phyloP scores from a whole-genome alignment of 2,329 filamentous ascomycete species.

The Hortaea sp. region DNA sequence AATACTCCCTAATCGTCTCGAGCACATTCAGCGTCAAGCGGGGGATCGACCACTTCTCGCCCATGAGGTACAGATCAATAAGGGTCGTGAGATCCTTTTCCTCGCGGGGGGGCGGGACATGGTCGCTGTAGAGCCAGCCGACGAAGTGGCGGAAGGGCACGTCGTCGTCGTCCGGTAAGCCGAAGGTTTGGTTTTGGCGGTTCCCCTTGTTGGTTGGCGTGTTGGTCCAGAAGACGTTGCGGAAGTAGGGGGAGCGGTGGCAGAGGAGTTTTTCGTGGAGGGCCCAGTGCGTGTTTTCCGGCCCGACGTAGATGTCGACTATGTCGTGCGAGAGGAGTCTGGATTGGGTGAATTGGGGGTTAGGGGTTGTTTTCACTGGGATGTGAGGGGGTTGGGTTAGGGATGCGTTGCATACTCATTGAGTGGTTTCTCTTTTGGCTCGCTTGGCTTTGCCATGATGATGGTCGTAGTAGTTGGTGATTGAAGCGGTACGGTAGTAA shows the following conservation, averaged over 20 bases:
- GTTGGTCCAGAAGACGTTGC: slow-evolving; percentile 38
- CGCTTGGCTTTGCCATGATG: slow-evolving; percentile 9
- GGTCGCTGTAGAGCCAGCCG: slow-evolving; percentile 43
- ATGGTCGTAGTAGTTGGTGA: too few relatives aligned
- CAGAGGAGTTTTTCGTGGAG: slow-evolving; percentile 48
- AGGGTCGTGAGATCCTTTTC: slow-evolving; percentile 41
- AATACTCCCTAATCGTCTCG: slow-evolving; percentile 40
- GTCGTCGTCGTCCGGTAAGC: slow-evolving; percentile 44
- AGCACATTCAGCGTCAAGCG: slow-evolving; percentile 39
- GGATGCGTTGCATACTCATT: slow-evolving; percentile 28
- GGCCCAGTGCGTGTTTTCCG: slow-evolving; percentile 45
- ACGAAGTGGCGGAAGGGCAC: slow-evolving; percentile 42
- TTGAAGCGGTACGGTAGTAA: background rate
- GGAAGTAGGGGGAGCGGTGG: slow-evolving; percentile 45
- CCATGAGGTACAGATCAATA: slow-evolving; percentile 47
- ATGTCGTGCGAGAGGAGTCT: slow-evolving; percentile 45
- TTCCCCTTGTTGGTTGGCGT: slow-evolving; percentile 17
- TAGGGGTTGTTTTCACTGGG: background rate
- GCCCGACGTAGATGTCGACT: slow-evolving; percentile 47
- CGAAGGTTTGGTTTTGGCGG: slow-evolving; percentile 30
- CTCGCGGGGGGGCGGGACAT: slow-evolving; percentile 37
- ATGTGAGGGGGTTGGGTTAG: background rate
- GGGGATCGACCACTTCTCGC: slow-evolving; percentile 42
- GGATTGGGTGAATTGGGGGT: slow-evolving; percentile 1
- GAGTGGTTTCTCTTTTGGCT: slow-evolving; percentile 29